Percentiles rank a stretch among this genome's conserved stretches.
Evolutionary conservation across 192 early-diverging fungal genomes (phyloP).

Genomic region (Diversispora epigaea): DNA sequence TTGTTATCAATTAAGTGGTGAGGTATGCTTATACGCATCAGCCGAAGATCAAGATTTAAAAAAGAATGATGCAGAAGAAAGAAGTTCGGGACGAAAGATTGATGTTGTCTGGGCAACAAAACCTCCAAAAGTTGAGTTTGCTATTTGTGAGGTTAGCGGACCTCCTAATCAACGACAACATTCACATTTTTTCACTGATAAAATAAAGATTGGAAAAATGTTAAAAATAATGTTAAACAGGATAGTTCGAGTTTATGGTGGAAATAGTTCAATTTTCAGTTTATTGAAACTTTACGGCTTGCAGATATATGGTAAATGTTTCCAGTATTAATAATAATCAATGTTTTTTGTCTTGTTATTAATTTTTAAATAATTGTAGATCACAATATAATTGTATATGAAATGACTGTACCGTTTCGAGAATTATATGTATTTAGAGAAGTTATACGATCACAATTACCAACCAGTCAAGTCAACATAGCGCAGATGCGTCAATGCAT

Average conservation of each 20-base stretch:
- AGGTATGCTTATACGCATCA: slow-evolving; percentile 22
- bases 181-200: slow-evolving; percentile 20
- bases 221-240: slow-evolving; percentile 21
- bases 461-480: background rate
- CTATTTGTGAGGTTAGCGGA: slow-evolving; percentile 10
- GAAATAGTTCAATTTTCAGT: background rate
- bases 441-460: slow-evolving; percentile 17
- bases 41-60: slow-evolving; percentile 15
- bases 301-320: slow-evolving; percentile 23
- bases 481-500: no score
- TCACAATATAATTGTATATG: no score
- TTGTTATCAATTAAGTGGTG: slow-evolving; percentile 24
- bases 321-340: slow-evolving; percentile 1
- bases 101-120: slow-evolving; percentile 24
- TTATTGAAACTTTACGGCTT: slow-evolving; percentile 27
- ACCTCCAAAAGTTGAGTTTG: slow-evolving; percentile 13
- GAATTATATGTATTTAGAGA: slow-evolving; percentile 22
- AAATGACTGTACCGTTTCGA: no score
- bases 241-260: slow-evolving; percentile 5
- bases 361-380: slow-evolving; percentile 27
- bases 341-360: background rate
- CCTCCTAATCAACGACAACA: slow-evolving; percentile 24
- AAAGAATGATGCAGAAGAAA: slow-evolving; percentile 24
- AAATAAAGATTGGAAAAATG: slow-evolving; percentile 31
- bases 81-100: slow-evolving; percentile 22